Base-by-base conservation (phyloP, 805 yeast genomes). In the Candida boleticola region DNA sequence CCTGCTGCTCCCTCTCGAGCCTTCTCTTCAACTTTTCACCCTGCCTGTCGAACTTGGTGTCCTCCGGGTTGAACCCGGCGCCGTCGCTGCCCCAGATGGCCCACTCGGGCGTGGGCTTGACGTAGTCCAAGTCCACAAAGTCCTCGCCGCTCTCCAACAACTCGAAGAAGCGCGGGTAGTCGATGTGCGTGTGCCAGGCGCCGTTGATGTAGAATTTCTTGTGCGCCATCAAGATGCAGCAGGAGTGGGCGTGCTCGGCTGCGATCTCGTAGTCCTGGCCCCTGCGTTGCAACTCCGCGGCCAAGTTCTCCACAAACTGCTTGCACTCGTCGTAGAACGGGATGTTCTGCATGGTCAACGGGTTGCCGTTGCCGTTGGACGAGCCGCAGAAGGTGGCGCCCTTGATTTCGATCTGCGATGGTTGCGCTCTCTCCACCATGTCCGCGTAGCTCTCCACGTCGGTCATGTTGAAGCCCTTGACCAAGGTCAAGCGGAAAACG, bases 381-480 rank as follows among this genome's bases (percentile, higher is more conserved):
- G 95, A 84, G 0, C 97, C 97, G 70, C 97, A 89, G 66, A 87
- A 89, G 0, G 97, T 89, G 10, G 96, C 97, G 42, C 97, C 97
- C 64, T 89, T 89, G 46, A 89, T 84, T 63, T 89, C 97, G 45
- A 89, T 85, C 53, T 89, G 86, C 33, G 95, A 83, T 2, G 97
- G 97, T 45, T 70, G 66, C 2, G 89, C 97, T 42, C 81, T 74
- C 45, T 76, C 84, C 16, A 90, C 93, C 73, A 90, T 73, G 57
- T 88, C 95, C 0, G 95, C 96, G 58, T 89, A 89, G 7, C 92
- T 86, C 19, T 73, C 73, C 22, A 83, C 76, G 47, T 87, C 95
- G 40, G 73, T 79, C 83, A 88, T 86, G 54, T 89, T 89, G 70
- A 90, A 90, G 2, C 96, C 97, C 60, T 90, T 90, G 31, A 89